These are phyloP conservation scores for Suhomyces bribrorum DNA, from an alignment of 1,139 yeast species.

Conservation along the genomic window DNA sequence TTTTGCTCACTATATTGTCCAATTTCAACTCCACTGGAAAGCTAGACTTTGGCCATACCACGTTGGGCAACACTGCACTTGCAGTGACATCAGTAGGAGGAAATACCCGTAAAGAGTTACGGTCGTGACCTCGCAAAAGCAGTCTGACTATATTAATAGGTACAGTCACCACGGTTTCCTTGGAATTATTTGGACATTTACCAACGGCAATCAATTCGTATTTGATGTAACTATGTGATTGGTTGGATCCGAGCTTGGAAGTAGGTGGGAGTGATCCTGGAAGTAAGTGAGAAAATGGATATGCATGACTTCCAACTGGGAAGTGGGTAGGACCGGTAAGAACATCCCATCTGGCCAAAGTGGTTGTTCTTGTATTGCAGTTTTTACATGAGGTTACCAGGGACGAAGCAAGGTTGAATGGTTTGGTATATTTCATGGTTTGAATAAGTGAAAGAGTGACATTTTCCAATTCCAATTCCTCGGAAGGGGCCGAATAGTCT, in stretches of 20 bases:
- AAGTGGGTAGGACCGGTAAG: constrained; percentile 57
- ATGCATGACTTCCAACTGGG: constrained; percentile 71
- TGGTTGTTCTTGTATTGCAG: constrained; percentile 56
- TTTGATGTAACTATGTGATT: constrained; percentile 56
- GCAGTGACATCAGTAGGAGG: constrained; percentile 95
- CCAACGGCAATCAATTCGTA: constrained; percentile 73
- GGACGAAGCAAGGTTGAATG: constrained; percentile 58
- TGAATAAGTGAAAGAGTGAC: constrained; percentile 73
- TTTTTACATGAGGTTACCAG: constrained; percentile 54
- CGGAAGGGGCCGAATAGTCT: constrained; percentile 2
- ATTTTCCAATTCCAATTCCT: constrained; percentile 44
- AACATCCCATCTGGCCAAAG: constrained; percentile 88
- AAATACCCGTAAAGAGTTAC: constrained; percentile 84
- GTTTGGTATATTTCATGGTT: constrained; percentile 62
- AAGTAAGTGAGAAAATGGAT: constrained; percentile 89
- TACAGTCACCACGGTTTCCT: constrained; percentile 48
- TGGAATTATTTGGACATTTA: constrained; percentile 21
- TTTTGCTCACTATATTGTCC: constrained; percentile 66
- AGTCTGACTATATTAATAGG: constrained; percentile 81
- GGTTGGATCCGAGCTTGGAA: constrained; percentile 56
- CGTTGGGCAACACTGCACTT: constrained; percentile 83
- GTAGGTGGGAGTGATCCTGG: constrained; percentile 94
- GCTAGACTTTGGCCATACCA: constrained; percentile 81
- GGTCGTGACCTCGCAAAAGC: constrained; percentile 77
- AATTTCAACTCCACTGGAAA: constrained; percentile 81